Conservation (phyloP, 805 yeast genomes). For the Saccharomycopsis schoenii region DNA sequence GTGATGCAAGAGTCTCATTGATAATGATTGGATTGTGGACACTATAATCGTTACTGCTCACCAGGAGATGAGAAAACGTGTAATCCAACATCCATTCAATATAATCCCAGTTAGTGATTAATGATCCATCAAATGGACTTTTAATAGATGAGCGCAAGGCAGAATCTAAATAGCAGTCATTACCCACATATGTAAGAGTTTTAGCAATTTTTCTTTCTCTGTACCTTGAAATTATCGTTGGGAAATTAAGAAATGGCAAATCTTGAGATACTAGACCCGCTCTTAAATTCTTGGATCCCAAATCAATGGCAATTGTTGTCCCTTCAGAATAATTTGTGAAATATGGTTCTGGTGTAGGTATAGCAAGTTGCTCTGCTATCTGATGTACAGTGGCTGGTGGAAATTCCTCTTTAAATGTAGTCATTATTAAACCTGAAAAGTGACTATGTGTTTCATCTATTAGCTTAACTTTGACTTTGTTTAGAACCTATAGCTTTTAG, state of each 20-base stretch:
- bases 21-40: conserved; percentile 74
- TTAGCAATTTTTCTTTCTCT: conserved; percentile 65
- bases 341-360: conserved; percentile 23
- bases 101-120: conserved; percentile 88
- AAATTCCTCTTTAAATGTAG: conserved; percentile 21
- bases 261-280: conserved; percentile 44
- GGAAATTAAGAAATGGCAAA: conserved; percentile 54
- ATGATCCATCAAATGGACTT: conserved; percentile 79
- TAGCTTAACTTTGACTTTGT: not conserved
- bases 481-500: too few relatives aligned
- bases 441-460: not conserved
- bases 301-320: conserved; percentile 79
- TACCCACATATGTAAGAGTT: conserved; percentile 67
- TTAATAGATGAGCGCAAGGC: conserved; percentile 57
- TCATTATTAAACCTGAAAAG: conserved; percentile 35
- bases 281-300: conserved; percentile 58
- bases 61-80: conserved; percentile 70
- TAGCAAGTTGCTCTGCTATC: not conserved
- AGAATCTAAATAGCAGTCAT: conserved; percentile 67
- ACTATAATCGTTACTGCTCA: conserved; percentile 34
- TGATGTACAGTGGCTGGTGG: conserved; percentile 9
- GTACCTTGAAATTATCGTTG: conserved; percentile 59
- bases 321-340: conserved; percentile 38
- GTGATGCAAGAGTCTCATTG: conserved; percentile 68
- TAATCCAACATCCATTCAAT: conserved; percentile 78